These are phyloP conservation scores for Leccinum arenicola DNA, from an alignment of 768 basidiomycete species.

Conservation along the genomic window DNA sequence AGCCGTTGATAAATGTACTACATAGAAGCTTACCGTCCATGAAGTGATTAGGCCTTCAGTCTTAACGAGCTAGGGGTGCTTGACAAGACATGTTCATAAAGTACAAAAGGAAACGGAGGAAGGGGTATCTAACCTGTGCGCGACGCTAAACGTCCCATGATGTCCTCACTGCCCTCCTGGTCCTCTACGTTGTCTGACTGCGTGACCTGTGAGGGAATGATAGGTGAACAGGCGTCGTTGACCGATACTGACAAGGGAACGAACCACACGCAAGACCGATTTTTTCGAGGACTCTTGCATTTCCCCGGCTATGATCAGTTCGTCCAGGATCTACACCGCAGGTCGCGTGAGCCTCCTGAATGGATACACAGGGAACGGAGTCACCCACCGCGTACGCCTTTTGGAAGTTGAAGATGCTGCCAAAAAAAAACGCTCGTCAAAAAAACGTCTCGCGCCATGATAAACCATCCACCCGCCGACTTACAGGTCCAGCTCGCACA, in stretches of 20 bases:
- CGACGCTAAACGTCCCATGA: constrained; percentile 72
- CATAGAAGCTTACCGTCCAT: constrained; percentile 1
- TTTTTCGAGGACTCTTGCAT: constrained; percentile 89
- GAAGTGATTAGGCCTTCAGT: background rate
- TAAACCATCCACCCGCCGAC: constrained; percentile 17
- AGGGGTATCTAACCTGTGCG: constrained; percentile 55
- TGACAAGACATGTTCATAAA: constrained; percentile 17
- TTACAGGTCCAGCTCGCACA: constrained; percentile 91
- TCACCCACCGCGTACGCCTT: constrained; percentile 80
- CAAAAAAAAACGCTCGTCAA: background rate
- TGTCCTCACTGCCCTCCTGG: constrained; percentile 81
- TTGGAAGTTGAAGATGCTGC: constrained; percentile 95
- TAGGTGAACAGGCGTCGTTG: constrained; percentile 13
- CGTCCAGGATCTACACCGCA: constrained; percentile 71
- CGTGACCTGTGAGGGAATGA: constrained; percentile 54
- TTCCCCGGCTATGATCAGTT: constrained; percentile 91
- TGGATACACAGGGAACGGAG: background rate
- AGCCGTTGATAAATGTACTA: background rate
- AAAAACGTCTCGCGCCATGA: background rate
- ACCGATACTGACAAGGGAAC: constrained; percentile 1
- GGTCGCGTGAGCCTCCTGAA: background rate
- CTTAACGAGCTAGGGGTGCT: constrained; percentile 32
- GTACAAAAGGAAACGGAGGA: constrained; percentile 1
- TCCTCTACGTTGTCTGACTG: constrained; percentile 84
- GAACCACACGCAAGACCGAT: constrained; percentile 58